A percentile compares a stretch with the other conserved stretches of the same genome.
Evolutionary conservation across 2,329 filamentous ascomycete species (phyloP).

Genomic region (Aureobasidium namibiae): DNA sequence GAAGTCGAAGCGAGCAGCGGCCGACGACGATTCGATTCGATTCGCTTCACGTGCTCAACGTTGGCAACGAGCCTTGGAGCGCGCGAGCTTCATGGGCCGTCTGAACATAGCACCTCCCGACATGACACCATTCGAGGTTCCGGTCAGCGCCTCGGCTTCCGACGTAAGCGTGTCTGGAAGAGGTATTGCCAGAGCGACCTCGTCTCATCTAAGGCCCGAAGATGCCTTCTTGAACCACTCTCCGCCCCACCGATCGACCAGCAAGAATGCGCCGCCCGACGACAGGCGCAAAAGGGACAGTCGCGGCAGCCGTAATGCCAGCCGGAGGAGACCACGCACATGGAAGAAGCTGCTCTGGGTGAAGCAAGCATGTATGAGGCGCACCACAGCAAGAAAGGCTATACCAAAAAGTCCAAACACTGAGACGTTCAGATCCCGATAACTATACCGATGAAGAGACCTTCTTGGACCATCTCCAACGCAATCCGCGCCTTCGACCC

Average conservation of each 20-base stretch:
- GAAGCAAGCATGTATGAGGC: slow-evolving; percentile 73
- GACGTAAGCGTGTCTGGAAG: slow-evolving; percentile 5
- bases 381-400: not conserved
- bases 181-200: not conserved
- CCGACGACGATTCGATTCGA: no score
- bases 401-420: not conserved
- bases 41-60: not conserved
- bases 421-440: slow-evolving; percentile 63
- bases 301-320: slow-evolving; percentile 52
- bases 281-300: slow-evolving; percentile 41
- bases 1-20: not conserved
- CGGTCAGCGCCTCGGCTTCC: slow-evolving; percentile 7
- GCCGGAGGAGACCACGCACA: slow-evolving; percentile 56
- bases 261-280: slow-evolving; percentile 20
- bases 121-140: slow-evolving; percentile 12
- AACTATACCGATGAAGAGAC: slow-evolving; percentile 98
- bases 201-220: slow-evolving; percentile 63
- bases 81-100: not conserved
- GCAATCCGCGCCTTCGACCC: slow-evolving; percentile 84
- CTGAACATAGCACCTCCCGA: not conserved
- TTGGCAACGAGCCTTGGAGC: not conserved
- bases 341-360: slow-evolving; percentile 99
- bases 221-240: slow-evolving; percentile 66
- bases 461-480: slow-evolving; percentile 90
- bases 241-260: slow-evolving; percentile 39